Percentiles rank a stretch among this genome's conserved stretches.
phyloP scores from a whole-genome alignment of 768 basidiomycete species.

The Terana coerulea region DNA sequence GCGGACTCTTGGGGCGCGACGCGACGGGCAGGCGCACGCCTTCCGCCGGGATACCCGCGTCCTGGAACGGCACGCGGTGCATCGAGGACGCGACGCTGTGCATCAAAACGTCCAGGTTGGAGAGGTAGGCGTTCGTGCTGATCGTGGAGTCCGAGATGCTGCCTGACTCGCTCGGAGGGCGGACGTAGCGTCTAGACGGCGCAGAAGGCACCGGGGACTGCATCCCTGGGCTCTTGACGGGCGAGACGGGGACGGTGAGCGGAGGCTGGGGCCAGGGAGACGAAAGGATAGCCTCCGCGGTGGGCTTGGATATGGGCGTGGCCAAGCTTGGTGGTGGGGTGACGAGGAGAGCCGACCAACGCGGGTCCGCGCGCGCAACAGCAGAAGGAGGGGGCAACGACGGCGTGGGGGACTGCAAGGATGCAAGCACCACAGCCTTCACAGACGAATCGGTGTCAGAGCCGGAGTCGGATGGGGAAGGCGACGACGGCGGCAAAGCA shows the following conservation, averaged over 20 bases:
- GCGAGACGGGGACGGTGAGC: slow-evolving; percentile 21
- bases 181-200: slow-evolving; percentile 6
- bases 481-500: background rate
- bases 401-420: slow-evolving; percentile 26
- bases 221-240: slow-evolving; percentile 6
- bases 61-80: slow-evolving; percentile 21
- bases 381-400: too few species aligned
- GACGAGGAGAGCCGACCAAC: background rate
- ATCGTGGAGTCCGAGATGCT: slow-evolving; percentile 22
- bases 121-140: slow-evolving; percentile 16
- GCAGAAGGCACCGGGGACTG: background rate
- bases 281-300: slow-evolving; percentile 18
- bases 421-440: slow-evolving; percentile 21
- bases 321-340: slow-evolving; percentile 1
- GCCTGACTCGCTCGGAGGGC: slow-evolving; percentile 10
- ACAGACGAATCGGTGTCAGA: slow-evolving; percentile 21
- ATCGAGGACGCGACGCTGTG: slow-evolving; percentile 7
- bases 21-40: slow-evolving; percentile 2
- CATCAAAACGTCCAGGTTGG: slow-evolving; percentile 13
- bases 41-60: slow-evolving; percentile 14
- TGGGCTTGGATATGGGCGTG: background rate
- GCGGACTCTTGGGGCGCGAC: slow-evolving; percentile 7
- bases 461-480: slow-evolving; percentile 11
- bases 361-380: slow-evolving; percentile 4
- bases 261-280: slow-evolving; percentile 26